phyloP scores from a whole-genome alignment of 2,329 filamentous ascomycete genomes.

The Botrytis fragariae region DNA sequence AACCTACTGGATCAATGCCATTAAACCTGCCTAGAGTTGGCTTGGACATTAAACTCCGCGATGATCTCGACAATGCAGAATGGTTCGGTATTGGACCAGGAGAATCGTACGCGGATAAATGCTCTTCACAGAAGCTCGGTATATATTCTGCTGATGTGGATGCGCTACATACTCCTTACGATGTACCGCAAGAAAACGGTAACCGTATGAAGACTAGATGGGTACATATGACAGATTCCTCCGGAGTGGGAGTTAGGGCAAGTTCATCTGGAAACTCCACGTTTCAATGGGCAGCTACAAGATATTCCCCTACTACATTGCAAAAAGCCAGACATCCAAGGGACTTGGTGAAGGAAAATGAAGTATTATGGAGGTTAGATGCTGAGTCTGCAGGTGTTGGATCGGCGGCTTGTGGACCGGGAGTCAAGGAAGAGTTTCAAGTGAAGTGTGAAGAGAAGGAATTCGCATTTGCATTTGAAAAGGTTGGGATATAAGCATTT shows the following conservation, averaged over 20 bases:
- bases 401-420: conserved; percentile 46
- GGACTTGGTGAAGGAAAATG: conserved; percentile 53
- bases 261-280: conserved; percentile 31
- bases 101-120: conserved; percentile 66
- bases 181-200: conserved; percentile 56
- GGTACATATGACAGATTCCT: conserved; percentile 13
- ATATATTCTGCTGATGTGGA: conserved; percentile 49
- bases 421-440: conserved; percentile 19
- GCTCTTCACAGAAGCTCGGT: conserved; percentile 57
- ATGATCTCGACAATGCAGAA: conserved; percentile 46
- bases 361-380: conserved; percentile 44
- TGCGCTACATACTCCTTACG: conserved; percentile 57
- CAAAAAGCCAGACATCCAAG: conserved; percentile 60
- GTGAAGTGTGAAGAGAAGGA: conserved; percentile 19
- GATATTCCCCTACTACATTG: conserved; percentile 52
- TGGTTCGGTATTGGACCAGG: conserved; percentile 69
- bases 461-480: conserved; percentile 20
- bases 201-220: conserved; percentile 21
- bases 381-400: conserved; percentile 48
- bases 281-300: conserved; percentile 43
- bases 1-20: conserved; percentile 49
- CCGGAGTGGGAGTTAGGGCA: conserved; percentile 5
- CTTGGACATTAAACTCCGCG: conserved; percentile 52
- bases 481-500: conserved; percentile 1
- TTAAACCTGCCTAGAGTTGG: conserved; percentile 60